phyloP scores from a whole-genome alignment of 306 rosid genomes.

The Dalbergia cultrata region DNA sequence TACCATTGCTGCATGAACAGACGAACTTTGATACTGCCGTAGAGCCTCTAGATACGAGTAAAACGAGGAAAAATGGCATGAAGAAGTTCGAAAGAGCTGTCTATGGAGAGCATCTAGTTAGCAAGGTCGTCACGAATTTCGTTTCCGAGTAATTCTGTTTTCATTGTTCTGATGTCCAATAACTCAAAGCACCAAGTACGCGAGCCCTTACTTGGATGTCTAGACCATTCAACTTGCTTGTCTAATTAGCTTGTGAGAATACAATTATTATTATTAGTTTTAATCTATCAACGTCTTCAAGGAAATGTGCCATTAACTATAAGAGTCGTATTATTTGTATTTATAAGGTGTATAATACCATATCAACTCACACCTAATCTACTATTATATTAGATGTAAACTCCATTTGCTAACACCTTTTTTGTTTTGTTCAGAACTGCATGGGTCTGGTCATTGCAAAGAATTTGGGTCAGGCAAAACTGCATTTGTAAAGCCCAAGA shows the following conservation, averaged over 20 bases:
- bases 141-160: slow-evolving; percentile 37
- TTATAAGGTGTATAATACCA: too few species aligned
- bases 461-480: too few species aligned
- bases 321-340: too few species aligned
- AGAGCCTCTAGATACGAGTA: slow-evolving; percentile 76
- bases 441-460: too few species aligned
- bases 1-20: slow-evolving; percentile 57
- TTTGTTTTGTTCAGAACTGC: too few species aligned
- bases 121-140: slow-evolving; percentile 77
- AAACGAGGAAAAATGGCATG: slow-evolving; percentile 60
- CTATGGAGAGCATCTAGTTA: slow-evolving; percentile 86
- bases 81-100: slow-evolving; percentile 69
- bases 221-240: not conserved
- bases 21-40: slow-evolving; percentile 87
- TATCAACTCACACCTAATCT: too few species aligned
- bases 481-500: too few species aligned
- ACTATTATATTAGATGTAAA: too few species aligned
- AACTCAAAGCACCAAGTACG: not conserved
- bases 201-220: not conserved
- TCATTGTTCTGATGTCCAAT: not conserved
- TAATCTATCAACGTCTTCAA: not conserved
- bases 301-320: too few species aligned
- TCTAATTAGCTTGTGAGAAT: not conserved
- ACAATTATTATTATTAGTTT: not conserved
- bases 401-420: too few species aligned